Conservation (phyloP, 331 rosid species). For the Saraca asoca region DNA sequence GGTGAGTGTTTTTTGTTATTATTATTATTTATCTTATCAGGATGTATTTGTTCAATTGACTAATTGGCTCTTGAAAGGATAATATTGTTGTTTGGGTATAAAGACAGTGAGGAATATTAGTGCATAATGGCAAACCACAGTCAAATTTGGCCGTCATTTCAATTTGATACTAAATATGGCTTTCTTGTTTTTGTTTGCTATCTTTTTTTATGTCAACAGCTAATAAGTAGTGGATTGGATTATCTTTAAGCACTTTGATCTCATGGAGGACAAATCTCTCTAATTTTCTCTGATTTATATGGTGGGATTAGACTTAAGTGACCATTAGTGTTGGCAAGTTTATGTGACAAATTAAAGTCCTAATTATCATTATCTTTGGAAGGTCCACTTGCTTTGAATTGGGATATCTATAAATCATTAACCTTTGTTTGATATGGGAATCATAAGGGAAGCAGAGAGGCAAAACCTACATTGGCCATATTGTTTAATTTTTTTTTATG, state of each 20-base stretch:
- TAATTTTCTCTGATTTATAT: background rate
- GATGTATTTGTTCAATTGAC: constrained; percentile 16
- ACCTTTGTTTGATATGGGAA: background rate
- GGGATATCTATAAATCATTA: background rate
- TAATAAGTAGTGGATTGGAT: constrained; percentile 1
- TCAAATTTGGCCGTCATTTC: constrained; percentile 14
- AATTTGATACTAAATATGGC: too few relatives aligned
- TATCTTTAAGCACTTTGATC: constrained; percentile 4
- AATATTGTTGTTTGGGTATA: background rate
- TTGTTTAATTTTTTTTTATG: too few relatives aligned
- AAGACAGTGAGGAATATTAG: background rate
- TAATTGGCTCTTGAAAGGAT: background rate
- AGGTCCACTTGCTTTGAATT: background rate
- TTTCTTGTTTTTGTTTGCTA: background rate
- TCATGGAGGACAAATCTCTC: background rate
- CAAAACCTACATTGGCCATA: constrained; percentile 22
- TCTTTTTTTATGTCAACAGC: constrained; percentile 13
- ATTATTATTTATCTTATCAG: too few relatives aligned
- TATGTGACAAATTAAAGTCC: background rate
- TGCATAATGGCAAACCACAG: background rate
- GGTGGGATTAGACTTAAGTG: constrained; percentile 15
- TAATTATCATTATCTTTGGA: constrained; percentile 6
- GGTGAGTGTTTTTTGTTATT: background rate
- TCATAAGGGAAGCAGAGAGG: background rate
- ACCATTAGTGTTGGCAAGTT: constrained; percentile 5